Base-by-base conservation (phyloP, 306 rosid species). In the Acacia confusa region DNA sequence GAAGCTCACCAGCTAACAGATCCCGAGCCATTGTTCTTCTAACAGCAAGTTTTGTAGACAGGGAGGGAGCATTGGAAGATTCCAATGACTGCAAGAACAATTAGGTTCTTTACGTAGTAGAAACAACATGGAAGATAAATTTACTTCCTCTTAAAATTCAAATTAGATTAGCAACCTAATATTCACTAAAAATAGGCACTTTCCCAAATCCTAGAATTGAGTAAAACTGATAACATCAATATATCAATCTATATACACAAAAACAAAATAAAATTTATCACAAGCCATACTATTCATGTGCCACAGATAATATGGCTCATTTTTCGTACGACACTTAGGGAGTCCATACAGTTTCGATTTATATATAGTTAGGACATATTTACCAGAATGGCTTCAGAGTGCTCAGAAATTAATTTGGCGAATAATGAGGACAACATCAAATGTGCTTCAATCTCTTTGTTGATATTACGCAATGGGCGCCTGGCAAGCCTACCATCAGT, bases 401-500 rank as follows among this genome's bases (percentile, higher is more conserved):
- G 86, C 52, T 92, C 88, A 77, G 78, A 86, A 20, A 81, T 82
- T 83, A 85, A 76, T 79, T 30, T 86, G 80, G 71, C 69, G 80
- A 86, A 86, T 79, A 67, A 70, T 55, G 89, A 88, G 52, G 85
- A 81, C 85, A 94, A 61, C 58, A 87, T 85, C 85, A 74, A 60
- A 87, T 94, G 97, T 76, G 96, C 94, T 82, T 82, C 75, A 43
- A 86, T 84, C 88, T 94, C 97, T 86, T 60, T 94, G 84, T 50
- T 74, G 64, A 63, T 78, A 79, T 86, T 84, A 44, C 30, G 84
- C 74, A 94, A 77, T 63, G 98, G 91, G 52, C 82, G 85, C 32
- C 91, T 89, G 66, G 93, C 97, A 69, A 91, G 86, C 79, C 97
- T 92, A 50, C 97, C 97, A 86, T 94, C 98, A 75, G 80, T 86